phyloP scores from a whole-genome alignment of 176 grass and related monocot species.

The Melocanna baccifera region DNA sequence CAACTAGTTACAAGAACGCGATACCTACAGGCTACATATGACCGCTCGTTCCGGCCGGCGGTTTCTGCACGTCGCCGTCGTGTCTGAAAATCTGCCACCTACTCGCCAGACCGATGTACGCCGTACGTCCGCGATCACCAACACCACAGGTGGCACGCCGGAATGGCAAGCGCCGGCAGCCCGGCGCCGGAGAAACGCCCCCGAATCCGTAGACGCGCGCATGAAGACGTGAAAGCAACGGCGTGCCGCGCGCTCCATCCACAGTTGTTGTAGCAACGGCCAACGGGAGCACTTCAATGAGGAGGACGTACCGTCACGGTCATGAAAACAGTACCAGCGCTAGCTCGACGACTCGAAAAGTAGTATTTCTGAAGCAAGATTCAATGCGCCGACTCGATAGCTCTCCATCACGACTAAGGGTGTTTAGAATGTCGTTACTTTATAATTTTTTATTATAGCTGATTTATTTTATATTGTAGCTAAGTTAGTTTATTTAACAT shows the following conservation, averaged over 20 bases:
- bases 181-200: background rate
- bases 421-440: too few species aligned
- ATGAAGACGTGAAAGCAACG: background rate
- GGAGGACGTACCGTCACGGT: background rate
- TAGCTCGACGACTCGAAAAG: background rate
- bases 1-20: background rate
- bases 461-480: too few species aligned
- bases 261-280: background rate
- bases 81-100: background rate
- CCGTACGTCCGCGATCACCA: background rate
- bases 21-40: background rate
- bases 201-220: background rate
- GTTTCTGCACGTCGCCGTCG: background rate
- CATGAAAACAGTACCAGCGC: background rate
- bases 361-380: background rate
- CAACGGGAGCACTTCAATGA: background rate
- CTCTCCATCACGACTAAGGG: background rate
- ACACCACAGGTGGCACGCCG: background rate
- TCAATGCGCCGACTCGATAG: conserved; percentile 27
- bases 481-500: too few species aligned
- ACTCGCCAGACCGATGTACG: background rate
- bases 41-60: background rate
- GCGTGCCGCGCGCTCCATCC: background rate
- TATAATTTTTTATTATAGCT: too few species aligned
- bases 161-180: background rate